Base-by-base conservation (phyloP, 2,329 filamentous ascomycete genomes). In the Decorospora gaudefroyi region DNA sequence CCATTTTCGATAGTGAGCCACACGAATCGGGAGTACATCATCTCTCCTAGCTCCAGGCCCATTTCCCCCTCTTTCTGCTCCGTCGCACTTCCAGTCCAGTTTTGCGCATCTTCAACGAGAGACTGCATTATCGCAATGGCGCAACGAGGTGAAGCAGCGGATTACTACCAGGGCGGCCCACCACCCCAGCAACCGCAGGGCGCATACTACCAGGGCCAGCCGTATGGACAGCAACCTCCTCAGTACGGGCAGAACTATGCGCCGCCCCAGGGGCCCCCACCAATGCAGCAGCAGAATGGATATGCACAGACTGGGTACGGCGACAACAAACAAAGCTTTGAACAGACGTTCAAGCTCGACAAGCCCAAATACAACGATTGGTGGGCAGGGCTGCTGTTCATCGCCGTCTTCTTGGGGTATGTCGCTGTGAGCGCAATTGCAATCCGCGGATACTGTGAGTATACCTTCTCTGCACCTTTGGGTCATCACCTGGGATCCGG, bases 311-410 rank as follows among this genome's bases (percentile, higher is more conserved):
- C 58, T 40, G 51, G 62, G 26, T 62, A 63, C 17, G 58, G 57
- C 26, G 73, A 75, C 51, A 78, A 80, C 65, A 59, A 59, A 8
- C 71, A 74, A 31, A 74, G 65, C 11, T 96, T 95, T 65, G 83
- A 92, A 13, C 81, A 96, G 63, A 82, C 84, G 1, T 96, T 97
- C 77, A 86, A 86, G 71, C 71, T 96, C 38, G 81, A 88, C 37
- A 84, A 77, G 52, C 90, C 90, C n/a, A 95, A 92, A 69, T 96
- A 80, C 73, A 89, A 96, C 62, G 92, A 97, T 67, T 66, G 88
- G 17, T 96, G 91, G 92, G 91, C 91, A 3, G 90, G 87, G 3
- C 74, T 95, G 27, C 74, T 96, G 64, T 81, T 95, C 57, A 76
- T 93, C 25, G 70, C 81, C 12, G 84, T 87, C 16, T 86, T 86